A percentile compares a stretch with the other conserved stretches of the same genome.
phyloP scores from a whole-genome alignment of 495 filamentous ascomycete genomes.

The Aspergillus coremiiformis region DNA sequence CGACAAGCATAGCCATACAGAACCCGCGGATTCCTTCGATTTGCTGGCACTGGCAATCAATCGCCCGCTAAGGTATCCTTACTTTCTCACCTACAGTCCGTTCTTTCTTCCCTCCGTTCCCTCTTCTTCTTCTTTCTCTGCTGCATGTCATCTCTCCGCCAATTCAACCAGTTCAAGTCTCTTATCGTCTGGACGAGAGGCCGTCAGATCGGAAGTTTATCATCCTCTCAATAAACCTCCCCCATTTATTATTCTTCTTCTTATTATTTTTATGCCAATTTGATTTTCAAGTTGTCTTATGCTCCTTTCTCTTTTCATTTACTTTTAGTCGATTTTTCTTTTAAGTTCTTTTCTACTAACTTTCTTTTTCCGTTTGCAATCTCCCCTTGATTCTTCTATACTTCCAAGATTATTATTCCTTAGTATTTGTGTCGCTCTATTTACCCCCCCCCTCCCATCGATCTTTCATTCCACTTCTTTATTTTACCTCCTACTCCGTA shows the following conservation, averaged over 20 bases:
- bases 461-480: constrained; percentile 1
- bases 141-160: constrained; percentile 7
- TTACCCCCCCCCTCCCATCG: background rate
- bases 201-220: constrained; percentile 10
- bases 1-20: background rate
- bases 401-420: background rate
- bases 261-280: background rate
- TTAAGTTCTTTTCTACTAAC: too few relatives aligned
- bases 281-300: background rate
- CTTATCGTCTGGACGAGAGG: constrained; percentile 4
- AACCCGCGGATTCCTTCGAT: constrained; percentile 7
- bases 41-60: constrained; percentile 19
- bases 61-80: background rate
- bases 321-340: background rate
- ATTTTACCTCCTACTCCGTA: too few relatives aligned
- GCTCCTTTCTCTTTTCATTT: background rate
- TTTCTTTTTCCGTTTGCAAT: too few relatives aligned
- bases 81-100: background rate
- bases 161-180: constrained; percentile 12
- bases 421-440: background rate
- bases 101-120: background rate
- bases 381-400: too few relatives aligned
- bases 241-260: background rate
- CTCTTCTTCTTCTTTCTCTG: background rate
- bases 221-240: constrained; percentile 1